Percentiles rank a stretch among this genome's conserved stretches.
Evolutionary conservation across 2,329 filamentous ascomycete genomes (phyloP).

Genomic region (Pyrenophora graminea): DNA sequence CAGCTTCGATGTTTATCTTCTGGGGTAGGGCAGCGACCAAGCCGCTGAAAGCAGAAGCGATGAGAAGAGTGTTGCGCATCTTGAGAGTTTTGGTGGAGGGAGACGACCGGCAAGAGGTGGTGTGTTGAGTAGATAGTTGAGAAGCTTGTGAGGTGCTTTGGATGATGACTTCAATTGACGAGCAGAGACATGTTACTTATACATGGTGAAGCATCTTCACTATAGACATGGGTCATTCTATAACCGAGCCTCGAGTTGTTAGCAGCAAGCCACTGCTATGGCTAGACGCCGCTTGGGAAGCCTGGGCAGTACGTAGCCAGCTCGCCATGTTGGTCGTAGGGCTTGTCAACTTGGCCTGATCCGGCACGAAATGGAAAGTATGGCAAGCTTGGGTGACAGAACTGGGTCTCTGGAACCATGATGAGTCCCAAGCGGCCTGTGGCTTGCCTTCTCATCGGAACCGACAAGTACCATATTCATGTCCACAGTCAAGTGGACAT

Average conservation of each 20-base stretch:
- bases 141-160: conserved; percentile 11
- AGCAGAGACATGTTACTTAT: conserved; percentile 22
- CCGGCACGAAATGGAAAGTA: background rate
- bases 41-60: conserved; percentile 18
- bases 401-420: conserved; percentile 2
- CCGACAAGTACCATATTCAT: conserved; percentile 10
- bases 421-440: conserved; percentile 11
- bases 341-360: conserved; percentile 7
- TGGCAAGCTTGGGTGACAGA: conserved; percentile 5
- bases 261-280: conserved; percentile 11
- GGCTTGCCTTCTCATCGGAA: conserved; percentile 14
- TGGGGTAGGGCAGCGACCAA: conserved; percentile 30
- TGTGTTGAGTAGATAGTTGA: conserved; percentile 3
- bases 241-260: conserved; percentile 4
- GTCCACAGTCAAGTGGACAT: background rate
- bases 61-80: conserved; percentile 29
- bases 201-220: conserved; percentile 2
- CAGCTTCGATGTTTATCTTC: conserved; percentile 46
- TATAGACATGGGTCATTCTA: conserved; percentile 3
- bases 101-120: conserved; percentile 9
- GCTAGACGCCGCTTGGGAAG: conserved; percentile 1
- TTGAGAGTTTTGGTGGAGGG: conserved; percentile 14
- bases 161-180: conserved; percentile 16
- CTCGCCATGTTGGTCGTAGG: background rate
- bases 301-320: conserved; percentile 1